These are phyloP conservation scores for Nicotiana benthamiana DNA, from an alignment of 257 asterid species.

Conservation along the genomic window DNA sequence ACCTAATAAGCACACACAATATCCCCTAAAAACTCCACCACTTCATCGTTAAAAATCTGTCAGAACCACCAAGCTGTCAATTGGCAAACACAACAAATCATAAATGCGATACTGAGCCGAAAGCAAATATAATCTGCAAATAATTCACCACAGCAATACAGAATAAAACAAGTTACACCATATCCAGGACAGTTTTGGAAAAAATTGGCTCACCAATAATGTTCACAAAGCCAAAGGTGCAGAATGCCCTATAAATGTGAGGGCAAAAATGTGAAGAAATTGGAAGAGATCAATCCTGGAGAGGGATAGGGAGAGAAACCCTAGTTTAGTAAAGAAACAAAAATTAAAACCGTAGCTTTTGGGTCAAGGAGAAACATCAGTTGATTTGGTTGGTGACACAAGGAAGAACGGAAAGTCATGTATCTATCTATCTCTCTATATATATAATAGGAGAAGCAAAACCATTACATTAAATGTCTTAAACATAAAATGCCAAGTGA, in stretches of 20 bases:
- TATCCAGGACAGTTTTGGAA: neutral
- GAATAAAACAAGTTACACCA: neutral
- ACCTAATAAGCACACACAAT: neutral
- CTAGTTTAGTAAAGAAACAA: neutral
- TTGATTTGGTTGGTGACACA: neutral
- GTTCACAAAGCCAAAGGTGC: neutral
- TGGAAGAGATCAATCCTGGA: neutral
- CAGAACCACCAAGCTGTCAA: neutral
- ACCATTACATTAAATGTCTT: no score
- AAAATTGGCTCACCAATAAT: neutral
- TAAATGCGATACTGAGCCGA: neutral
- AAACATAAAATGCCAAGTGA: no score
- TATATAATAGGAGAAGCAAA: no score
- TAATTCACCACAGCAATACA: neutral
- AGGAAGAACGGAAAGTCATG: neutral
- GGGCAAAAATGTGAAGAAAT: neutral
- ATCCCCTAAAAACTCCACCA: neutral
- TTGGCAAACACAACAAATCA: neutral
- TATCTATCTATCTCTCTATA: no score
- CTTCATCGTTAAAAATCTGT: neutral
- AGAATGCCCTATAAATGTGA: neutral
- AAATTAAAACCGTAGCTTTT: neutral
- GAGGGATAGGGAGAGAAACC: neutral
- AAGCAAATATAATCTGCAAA: neutral
- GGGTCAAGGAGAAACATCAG: neutral